Evolutionary conservation across 108 stramenopile genomes (phyloP), one percentile per base, ranked within the genome.

Genomic region (Epipyxis sp.): DNA sequence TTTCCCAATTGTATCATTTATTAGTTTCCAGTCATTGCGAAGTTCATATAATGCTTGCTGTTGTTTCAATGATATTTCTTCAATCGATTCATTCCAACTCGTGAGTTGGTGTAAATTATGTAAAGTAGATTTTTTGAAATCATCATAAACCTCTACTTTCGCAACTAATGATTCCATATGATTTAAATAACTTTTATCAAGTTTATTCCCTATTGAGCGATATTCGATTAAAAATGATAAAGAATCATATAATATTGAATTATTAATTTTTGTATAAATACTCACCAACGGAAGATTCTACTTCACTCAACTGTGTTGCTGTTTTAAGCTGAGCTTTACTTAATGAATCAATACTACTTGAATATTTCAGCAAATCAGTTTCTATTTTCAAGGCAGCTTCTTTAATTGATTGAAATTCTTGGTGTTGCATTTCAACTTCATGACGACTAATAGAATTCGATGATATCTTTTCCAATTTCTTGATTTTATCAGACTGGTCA

Each of bases 361-460:
- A 65, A 32, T 32, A 6, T 37, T 35, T 37, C 61, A 6, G 10
- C 25, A 65, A 25, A 65, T 65, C 34, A 29, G 10, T 16, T 65
- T 65, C 34, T 10, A 65, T 65, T 65, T 37, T 10, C 34, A 35
- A 6, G 25, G 20, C 34, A 32, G 3, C 34, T 32, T 65, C 61
- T 65, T 25, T 3, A 6, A 65, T 65, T 13, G 27, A 35, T 32
- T 32, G 27, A 32, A 65, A 25, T 3, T 65, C 25, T 29, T 37
- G 61, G 34, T 65, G 34, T 65, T 65, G 61, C 6, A 35, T 25
- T 37, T 65, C 61, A 37, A 65, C 61, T 65, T 65, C 61, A 13
- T 65, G 34, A 25, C 61, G 61, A 37, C 61, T 65, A 65, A 65
- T 65, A 37, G 30, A 65, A 37, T 3, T 29, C 3, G 61, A 10